Evolutionary conservation across 305 asterid genomes (phyloP), one percentile per base, ranked within the genome.

Genomic region (Fraxinus dipetala): DNA sequence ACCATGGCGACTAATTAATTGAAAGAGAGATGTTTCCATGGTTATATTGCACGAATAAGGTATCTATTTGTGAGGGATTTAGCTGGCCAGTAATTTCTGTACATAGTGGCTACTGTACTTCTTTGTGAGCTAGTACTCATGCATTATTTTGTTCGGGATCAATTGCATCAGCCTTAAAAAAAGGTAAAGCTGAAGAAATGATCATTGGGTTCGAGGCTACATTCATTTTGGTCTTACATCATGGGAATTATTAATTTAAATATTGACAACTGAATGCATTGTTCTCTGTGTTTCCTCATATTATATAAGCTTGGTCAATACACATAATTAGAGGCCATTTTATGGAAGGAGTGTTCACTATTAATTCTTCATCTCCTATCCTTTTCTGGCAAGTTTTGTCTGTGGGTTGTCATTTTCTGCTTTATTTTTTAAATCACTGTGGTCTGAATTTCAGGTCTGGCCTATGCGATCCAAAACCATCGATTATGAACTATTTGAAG

Each of bases 401-500:
- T 26, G 8, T 18, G 16, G 35, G 35, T 67, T 20, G 9, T 67
- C 22, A 59, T 72, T 78, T 26, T 38, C 35, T 16, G 81, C 56
- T 7, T 35, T 36, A 36, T 75, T 78, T 38, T 43, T 9, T 7
- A 56, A 18, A 18, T 56, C 11, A 31, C 43, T 31, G 40, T 16
- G 30, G 59, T 81, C 69, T 22, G 54, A n/a, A 13, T 81, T 85
- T 80, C 86, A 93, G 98, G 91, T 90, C 97, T 36, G 85, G 89
- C 72, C 75, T 91, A 5, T 95, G 99, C 54, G 95, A 91, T 78
- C 91, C 95, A 18, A 91, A 91, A 81, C 92, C 95, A 8, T 86
- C 95, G 2, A 82, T 81, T 0, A 4, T 88, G 83, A 81, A 89
- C 90, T 95, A 94, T 84, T 76, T 88, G 88, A 89, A 90, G 88